Evolutionary conservation across 352 stramenopile genomes (phyloP).

Genomic region (Saprolegnia diclina): DNA sequence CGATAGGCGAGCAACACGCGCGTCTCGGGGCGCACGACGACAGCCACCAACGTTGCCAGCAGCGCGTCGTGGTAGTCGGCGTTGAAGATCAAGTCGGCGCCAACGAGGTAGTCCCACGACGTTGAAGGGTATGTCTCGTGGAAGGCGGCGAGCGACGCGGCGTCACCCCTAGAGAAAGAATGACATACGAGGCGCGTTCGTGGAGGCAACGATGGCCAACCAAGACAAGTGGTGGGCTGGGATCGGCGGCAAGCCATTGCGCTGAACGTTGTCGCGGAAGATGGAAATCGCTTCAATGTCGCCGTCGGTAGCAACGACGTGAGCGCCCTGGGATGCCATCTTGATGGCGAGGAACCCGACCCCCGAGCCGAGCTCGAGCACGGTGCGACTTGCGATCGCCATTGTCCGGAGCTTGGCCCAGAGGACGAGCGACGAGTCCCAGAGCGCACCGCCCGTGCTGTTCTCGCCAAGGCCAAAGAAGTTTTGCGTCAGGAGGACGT

Average conservation of each 20-base stretch:
- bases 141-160: not conserved
- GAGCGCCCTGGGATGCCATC: constrained; percentile 50
- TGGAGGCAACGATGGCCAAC: not conserved
- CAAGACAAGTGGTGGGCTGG: not conserved
- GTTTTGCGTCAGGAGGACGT: constrained; percentile 22
- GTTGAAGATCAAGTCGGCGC: constrained; percentile 27
- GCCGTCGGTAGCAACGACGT: constrained; percentile 66
- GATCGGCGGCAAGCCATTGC: not conserved
- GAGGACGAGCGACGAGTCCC: constrained; percentile 74
- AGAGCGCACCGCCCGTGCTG: constrained; percentile 70
- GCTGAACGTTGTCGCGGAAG: constrained; percentile 23
- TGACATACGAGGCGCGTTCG: not conserved
- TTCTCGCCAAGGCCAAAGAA: constrained; percentile 23
- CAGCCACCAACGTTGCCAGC: not conserved
- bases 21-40: not conserved
- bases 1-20: constrained; percentile 16
- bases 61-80: constrained; percentile 16
- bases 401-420: constrained; percentile 48
- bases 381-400: constrained; percentile 35
- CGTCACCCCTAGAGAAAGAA: constrained; percentile 7
- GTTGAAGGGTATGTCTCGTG: not conserved
- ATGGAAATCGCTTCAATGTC: constrained; percentile 25
- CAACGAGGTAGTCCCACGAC: constrained; percentile 12
- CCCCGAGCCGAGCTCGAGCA: constrained; percentile 68
- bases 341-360: constrained; percentile 71